Evolutionary conservation across 2,329 filamentous ascomycete species (phyloP), one percentile per base, ranked within the genome.

Genomic region (Pestalotiopsis sp.): DNA sequence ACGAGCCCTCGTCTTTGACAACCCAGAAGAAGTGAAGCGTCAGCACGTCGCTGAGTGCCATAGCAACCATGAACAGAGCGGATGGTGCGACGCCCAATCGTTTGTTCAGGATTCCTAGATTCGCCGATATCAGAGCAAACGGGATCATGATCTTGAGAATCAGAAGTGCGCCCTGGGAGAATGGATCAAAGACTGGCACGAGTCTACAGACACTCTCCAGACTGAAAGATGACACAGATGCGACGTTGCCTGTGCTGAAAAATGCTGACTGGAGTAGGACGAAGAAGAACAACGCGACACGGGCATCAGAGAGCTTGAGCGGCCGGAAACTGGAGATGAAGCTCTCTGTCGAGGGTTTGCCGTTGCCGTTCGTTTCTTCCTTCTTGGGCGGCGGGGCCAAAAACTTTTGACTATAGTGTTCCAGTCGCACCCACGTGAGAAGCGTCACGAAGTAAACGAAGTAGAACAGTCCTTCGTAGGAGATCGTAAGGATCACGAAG

Each of bases 21-120:
- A 97, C 93, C 90, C 93, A 99, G 82, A 99, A 99, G 84, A 99
- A 99, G 75, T 96, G 93, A 65, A 99, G 85, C 3, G 96, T 98
- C 78, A 98, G 86, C 64, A 97, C 89, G 78, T 99, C 96, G 70
- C 92, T 95, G 65, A 97, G 89, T 0, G 92, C 93, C 89, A 98
- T 97, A 64, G 97, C 94, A 2, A 95, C 84, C 92, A 98, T 98
- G 82, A 98, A 98, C 3, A 99, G 83, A 5, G 94, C 93, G 52
- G 92, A 94, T 0, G 94, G 95, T 9, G 94, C 92, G 0, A 99
- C 92, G 17, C 93, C 92, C 0, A 99, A 84, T 6, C 92, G 85
- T 74, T 90, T 91, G 79, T 98, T 99, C 17, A 99, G 85, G 13
- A 99, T 92, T 0, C 95, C 96, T n/a, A 99, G 86, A 75, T 97